These are phyloP conservation scores for Ogataea trehaloabstinens DNA, from an alignment of 805 yeast species.

Conservation along the genomic window DNA sequence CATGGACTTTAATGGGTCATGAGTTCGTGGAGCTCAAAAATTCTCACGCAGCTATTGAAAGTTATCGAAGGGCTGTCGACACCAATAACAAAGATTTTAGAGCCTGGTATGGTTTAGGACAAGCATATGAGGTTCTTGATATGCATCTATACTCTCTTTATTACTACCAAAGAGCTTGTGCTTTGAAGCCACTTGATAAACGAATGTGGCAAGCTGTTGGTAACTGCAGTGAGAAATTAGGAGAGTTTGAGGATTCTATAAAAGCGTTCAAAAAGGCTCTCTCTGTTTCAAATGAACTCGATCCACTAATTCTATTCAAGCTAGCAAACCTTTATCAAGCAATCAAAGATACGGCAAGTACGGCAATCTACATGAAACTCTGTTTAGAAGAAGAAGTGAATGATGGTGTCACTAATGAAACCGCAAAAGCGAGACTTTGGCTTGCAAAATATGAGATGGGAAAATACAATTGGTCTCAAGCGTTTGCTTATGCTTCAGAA, in stretches of 20 bases:
- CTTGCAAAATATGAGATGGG: conserved; percentile 67
- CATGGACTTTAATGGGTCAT: conserved; percentile 99
- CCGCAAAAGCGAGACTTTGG: conserved; percentile 83
- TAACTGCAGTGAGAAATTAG: conserved; percentile 79
- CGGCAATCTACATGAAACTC: conserved; percentile 61
- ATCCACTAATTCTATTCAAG: conserved; percentile 55
- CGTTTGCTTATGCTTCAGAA: conserved; percentile 71
- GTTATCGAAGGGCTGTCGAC: conserved; percentile 90
- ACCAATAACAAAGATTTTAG: conserved; percentile 84
- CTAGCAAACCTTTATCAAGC: conserved; percentile 67
- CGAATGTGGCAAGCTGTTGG: conserved; percentile 97
- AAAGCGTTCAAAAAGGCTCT: conserved; percentile 81
- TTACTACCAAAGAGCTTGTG: conserved; percentile 88
- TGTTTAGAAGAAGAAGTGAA: conserved; percentile 63
- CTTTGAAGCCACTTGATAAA: conserved; percentile 82
- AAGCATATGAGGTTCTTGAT: conserved; percentile 94
- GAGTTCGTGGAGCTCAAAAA: conserved; percentile 95
- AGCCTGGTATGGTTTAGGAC: conserved; percentile 99
- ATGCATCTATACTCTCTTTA: conserved; percentile 91
- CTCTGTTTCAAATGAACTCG: conserved; percentile 47
- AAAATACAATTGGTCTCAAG: conserved; percentile 57
- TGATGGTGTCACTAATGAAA: conserved; percentile 70
- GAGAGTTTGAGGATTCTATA: conserved; percentile 68
- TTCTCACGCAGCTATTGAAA: conserved; percentile 96
- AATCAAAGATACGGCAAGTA: conserved; percentile 48